These are phyloP conservation scores for Nadsonia starkeyi-henricii DNA, from an alignment of 1,139 yeast genomes.

Conservation along the genomic window DNA sequence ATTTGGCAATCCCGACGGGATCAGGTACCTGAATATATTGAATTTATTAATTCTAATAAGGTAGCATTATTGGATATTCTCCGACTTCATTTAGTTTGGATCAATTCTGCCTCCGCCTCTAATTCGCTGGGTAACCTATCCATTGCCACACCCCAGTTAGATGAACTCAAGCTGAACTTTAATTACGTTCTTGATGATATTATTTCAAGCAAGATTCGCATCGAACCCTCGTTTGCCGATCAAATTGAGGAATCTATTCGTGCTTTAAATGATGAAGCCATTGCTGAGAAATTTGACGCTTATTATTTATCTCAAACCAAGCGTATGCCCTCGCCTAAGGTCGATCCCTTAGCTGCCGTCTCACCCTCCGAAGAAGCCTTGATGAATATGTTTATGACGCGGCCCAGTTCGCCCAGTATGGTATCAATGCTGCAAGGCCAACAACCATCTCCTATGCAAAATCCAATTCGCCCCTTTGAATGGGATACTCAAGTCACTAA, in stretches of 20 bases:
- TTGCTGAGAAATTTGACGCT: slow-evolving; percentile 6
- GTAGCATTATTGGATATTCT: slow-evolving; percentile 12
- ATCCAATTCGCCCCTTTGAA: background rate
- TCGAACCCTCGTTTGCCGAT: slow-evolving; percentile 5
- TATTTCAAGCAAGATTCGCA: slow-evolving; percentile 4
- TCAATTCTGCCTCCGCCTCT: slow-evolving; percentile 11
- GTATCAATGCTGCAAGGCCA: too few relatives aligned
- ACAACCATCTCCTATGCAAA: too few relatives aligned
- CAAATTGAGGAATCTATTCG: slow-evolving; percentile 8
- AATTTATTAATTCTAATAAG: slow-evolving; percentile 5
- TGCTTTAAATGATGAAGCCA: slow-evolving; percentile 6
- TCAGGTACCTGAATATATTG: slow-evolving; percentile 2
- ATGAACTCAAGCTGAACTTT: slow-evolving; percentile 10
- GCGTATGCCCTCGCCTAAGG: background rate
- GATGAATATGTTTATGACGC: background rate
- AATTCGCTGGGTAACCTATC: slow-evolving; percentile 15
- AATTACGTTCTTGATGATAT: slow-evolving; percentile 11
- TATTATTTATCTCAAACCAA: background rate
- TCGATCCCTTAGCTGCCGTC: background rate
- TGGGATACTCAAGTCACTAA: slow-evolving; percentile 8
- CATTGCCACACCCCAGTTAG: slow-evolving; percentile 13
- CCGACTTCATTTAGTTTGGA: slow-evolving; percentile 14
- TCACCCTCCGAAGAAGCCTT: background rate
- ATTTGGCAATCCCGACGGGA: slow-evolving; percentile 11
- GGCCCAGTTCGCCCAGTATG: background rate